Evolutionary conservation across 192 early-diverging fungal species (phyloP).

Genomic region (Backusella parvicylindrica): DNA sequence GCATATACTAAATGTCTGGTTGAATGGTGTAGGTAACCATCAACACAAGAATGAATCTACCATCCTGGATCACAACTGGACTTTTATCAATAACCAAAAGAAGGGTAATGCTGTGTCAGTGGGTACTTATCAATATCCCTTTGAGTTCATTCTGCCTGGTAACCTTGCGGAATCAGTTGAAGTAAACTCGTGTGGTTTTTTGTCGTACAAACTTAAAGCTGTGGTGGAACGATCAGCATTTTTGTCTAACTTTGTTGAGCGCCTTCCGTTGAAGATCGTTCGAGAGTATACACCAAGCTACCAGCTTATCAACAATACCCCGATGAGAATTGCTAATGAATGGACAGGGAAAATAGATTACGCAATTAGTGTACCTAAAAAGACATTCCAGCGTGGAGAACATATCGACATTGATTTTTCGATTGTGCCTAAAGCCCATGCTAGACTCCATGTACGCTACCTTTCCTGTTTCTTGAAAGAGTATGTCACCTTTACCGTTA

Average conservation of each 20-base stretch:
- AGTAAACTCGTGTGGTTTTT: conserved; percentile 32
- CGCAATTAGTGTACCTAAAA: conserved; percentile 44
- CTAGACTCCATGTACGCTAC: conserved; percentile 43
- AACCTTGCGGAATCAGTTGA: conserved; percentile 59
- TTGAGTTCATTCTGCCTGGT: conserved; percentile 55
- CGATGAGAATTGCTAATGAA: conserved; percentile 46
- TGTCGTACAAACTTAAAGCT: conserved; percentile 53
- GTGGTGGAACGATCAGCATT: conserved; percentile 48
- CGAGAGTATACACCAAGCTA: conserved; percentile 40
- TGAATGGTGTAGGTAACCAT: conserved; percentile 1
- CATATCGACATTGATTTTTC: conserved; percentile 44
- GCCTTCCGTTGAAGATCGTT: conserved; percentile 36
- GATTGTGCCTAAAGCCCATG: conserved; percentile 40
- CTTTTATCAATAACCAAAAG: conserved; percentile 44
- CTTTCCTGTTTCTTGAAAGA: conserved; percentile 54
- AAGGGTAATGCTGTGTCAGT: conserved; percentile 28
- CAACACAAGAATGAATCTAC: conserved; percentile 33
- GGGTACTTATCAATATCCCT: conserved; percentile 43
- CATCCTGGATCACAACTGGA: conserved; percentile 53
- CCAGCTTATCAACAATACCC: conserved; percentile 32
- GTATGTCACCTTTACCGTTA: conserved; percentile 42
- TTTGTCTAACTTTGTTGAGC: conserved; percentile 40
- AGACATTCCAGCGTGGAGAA: conserved; percentile 46
- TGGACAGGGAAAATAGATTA: conserved; percentile 57
- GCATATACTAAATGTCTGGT: not conserved